These are phyloP conservation scores for Fusarium sacchari DNA, from an alignment of 2,329 filamentous ascomycete species.

Conservation along the genomic window DNA sequence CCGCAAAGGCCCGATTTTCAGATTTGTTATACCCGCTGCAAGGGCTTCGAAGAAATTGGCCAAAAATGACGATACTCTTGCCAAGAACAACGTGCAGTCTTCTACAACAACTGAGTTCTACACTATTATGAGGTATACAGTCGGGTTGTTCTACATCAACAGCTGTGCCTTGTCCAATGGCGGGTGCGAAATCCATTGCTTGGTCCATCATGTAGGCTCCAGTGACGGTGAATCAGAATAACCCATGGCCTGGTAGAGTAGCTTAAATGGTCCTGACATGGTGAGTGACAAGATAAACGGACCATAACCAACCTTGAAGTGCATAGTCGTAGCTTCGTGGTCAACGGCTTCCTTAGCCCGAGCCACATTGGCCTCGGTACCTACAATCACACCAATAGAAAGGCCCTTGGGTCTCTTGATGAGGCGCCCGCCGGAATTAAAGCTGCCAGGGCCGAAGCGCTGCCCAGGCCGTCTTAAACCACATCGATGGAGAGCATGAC, in stretches of 20 bases:
- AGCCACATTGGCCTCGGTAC: rapidly evolving
- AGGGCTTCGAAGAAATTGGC: background rate
- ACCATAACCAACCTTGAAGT: background rate
- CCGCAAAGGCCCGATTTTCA: background rate
- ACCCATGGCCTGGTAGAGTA: background rate
- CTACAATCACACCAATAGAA: background rate
- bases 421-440: rapidly evolving
- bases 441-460: no score
- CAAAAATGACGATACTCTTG: background rate
- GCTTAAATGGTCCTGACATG: rapidly evolving
- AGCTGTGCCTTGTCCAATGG: background rate
- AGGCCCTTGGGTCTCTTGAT: no score
- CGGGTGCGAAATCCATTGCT: background rate
- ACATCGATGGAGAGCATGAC: background rate
- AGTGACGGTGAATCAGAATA: rapidly evolving
- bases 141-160: no score
- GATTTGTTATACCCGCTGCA: background rate
- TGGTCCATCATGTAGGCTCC: background rate
- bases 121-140: no score
- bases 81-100: background rate
- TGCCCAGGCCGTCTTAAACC: no score
- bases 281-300: rapidly evolving
- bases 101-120: background rate
- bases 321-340: rapidly evolving
- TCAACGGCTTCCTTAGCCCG: rapidly evolving